phyloP scores from a whole-genome alignment of 768 basidiomycete species.

The Butyriboletus loyo region DNA sequence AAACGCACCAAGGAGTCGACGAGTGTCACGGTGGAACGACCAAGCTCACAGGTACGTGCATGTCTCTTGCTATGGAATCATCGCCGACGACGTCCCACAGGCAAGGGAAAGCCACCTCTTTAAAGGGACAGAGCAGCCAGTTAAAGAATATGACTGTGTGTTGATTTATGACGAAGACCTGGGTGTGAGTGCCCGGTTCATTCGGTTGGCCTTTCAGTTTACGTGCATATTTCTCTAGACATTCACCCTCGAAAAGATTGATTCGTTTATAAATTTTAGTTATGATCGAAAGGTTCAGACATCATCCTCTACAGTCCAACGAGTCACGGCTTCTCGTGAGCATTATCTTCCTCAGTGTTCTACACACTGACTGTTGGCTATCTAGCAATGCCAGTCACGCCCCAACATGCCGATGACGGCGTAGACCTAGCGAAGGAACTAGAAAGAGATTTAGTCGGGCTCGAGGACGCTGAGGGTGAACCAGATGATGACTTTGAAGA shows the following conservation, averaged over 20 bases:
- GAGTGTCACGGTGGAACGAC: slow-evolving; percentile 59
- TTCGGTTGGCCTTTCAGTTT: not conserved
- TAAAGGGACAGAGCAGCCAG: slow-evolving; percentile 52
- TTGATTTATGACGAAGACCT: slow-evolving; percentile 77
- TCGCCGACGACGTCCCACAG: slow-evolving; percentile 30
- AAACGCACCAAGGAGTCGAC: slow-evolving; percentile 51
- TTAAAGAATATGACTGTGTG: slow-evolving; percentile 73
- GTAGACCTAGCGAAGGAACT: slow-evolving; percentile 29
- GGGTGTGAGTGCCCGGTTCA: slow-evolving; percentile 44
- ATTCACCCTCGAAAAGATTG: slow-evolving; percentile 73
- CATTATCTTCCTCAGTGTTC: not conserved
- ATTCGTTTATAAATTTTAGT: slow-evolving; percentile 56
- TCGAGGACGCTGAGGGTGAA: slow-evolving; percentile 39
- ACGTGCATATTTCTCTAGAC: slow-evolving; percentile 41
- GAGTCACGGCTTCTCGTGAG: slow-evolving; percentile 25
- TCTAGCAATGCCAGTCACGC: slow-evolving; percentile 19
- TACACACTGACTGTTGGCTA: not conserved
- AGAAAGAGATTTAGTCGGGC: slow-evolving; percentile 24
- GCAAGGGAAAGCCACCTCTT: slow-evolving; percentile 54
- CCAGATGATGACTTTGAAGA: slow-evolving; percentile 46
- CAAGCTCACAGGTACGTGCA: slow-evolving; percentile 53
- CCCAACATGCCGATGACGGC: slow-evolving; percentile 27
- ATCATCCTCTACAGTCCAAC: slow-evolving; percentile 16
- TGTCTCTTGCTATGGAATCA: not conserved
- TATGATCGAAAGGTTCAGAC: slow-evolving; percentile 46